Conservation (phyloP, 345 rosid species). For the Capsella bursapastoris region DNA sequence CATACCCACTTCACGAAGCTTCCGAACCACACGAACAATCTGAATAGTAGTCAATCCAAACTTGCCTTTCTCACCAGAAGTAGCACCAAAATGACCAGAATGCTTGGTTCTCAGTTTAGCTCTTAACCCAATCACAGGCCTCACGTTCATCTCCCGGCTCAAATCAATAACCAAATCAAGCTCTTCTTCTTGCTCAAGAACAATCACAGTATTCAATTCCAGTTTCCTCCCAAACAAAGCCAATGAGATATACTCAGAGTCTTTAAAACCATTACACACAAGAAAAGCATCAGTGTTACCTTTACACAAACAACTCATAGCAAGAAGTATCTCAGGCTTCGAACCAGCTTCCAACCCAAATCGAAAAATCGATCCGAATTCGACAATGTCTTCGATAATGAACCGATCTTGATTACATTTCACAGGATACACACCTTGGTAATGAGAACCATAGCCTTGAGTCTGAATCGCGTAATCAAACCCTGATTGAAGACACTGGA, state of each 20-base stretch:
- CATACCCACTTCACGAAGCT: constrained; percentile 68
- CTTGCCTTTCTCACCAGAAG: constrained; percentile 99
- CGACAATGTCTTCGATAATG: constrained; percentile 83
- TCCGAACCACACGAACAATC: constrained; percentile 74
- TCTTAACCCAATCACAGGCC: constrained; percentile 77
- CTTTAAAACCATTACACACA: constrained; percentile 91
- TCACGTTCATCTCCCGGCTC: constrained; percentile 63
- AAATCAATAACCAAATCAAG: constrained; percentile 70
- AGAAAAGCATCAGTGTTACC: constrained; percentile 73
- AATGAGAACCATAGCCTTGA: constrained; percentile 65
- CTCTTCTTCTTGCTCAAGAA: constrained; percentile 93
- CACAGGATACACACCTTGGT: constrained; percentile 94
- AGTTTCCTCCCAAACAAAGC: constrained; percentile 78
- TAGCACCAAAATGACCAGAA: constrained; percentile 91
- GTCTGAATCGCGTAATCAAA: constrained; percentile 71
- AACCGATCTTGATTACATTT: constrained; percentile 96
- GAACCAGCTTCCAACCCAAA: constrained; percentile 97
- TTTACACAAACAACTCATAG: constrained; percentile 85
- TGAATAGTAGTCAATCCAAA: constrained; percentile 82
- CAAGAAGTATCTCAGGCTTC: constrained; percentile 91
- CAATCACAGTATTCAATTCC: constrained; percentile 75
- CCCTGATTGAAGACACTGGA: constrained; percentile 75
- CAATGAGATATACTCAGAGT: constrained; percentile 74
- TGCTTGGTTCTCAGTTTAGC: constrained; percentile 93
- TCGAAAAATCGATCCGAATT: constrained; percentile 69